A percentile compares a stretch with the other conserved stretches of the same genome.
Conservation (phyloP, 371 early-diverging fungal species). For the Globomyces sp. region DNA sequence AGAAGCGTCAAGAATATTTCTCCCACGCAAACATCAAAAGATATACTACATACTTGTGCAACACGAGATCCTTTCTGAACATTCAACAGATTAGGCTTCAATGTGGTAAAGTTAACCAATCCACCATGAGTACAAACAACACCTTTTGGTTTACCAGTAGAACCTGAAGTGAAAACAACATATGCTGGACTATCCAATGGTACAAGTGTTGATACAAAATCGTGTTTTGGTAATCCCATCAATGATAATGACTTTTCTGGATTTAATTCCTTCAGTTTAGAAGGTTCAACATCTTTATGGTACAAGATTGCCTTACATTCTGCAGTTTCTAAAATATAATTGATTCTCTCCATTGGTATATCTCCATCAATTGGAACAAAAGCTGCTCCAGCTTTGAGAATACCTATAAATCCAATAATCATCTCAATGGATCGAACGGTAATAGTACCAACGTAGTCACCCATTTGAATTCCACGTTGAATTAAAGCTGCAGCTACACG, state of each 20-base stretch:
- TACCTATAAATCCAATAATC: constrained; percentile 15
- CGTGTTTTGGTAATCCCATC: background rate
- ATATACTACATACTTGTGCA: background rate
- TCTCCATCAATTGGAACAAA: constrained; percentile 13
- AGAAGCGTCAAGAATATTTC: constrained; percentile 15
- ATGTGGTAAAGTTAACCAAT: background rate
- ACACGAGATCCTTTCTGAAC: background rate
- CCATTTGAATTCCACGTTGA: background rate
- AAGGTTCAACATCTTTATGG: background rate
- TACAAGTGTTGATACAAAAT: background rate
- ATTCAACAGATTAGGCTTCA: background rate
- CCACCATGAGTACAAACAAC: constrained; percentile 13
- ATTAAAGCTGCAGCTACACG: background rate
- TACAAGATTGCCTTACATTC: background rate
- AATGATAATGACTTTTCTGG: background rate
- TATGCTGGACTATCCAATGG: constrained; percentile 16
- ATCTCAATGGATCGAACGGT: constrained; percentile 17
- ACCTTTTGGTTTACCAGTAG: constrained; percentile 39
- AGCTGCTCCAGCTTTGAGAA: constrained; percentile 16
- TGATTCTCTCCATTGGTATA: constrained; percentile 3
- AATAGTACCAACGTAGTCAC: constrained; percentile 7
- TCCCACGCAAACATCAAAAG: constrained; percentile 14
- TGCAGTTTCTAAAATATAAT: constrained; percentile 8
- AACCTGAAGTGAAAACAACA: constrained; percentile 45
- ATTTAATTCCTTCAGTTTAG: too few species aligned